Evolutionary conservation across 768 basidiomycete species (phyloP).

Genomic region (Boletus rex-veris): DNA sequence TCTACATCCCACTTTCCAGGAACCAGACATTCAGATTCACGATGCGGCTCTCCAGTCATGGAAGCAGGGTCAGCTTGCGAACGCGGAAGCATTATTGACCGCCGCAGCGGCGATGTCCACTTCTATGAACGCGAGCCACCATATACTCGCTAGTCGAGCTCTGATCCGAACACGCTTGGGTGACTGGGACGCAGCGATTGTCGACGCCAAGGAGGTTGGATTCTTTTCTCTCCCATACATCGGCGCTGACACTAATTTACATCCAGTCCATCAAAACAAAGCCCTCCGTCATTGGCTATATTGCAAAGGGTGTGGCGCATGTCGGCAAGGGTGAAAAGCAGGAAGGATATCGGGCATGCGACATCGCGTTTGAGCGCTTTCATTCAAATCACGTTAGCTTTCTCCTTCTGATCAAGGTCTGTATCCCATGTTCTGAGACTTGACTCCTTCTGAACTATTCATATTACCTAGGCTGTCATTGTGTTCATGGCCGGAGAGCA

Average conservation of each 20-base stretch:
- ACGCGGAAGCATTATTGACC: background rate
- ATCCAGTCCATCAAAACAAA: background rate
- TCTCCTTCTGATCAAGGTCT: background rate
- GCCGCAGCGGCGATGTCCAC: background rate
- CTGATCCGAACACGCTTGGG: background rate
- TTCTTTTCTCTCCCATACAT: no score
- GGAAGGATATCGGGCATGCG: background rate
- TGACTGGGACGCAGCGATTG: background rate
- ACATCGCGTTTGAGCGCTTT: background rate
- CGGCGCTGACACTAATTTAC: background rate
- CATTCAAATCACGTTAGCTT: background rate
- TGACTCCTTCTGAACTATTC: background rate
- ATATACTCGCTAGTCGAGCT: background rate
- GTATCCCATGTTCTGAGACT: background rate
- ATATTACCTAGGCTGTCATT: background rate
- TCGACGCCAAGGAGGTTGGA: conserved; percentile 1
- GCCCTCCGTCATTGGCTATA: conserved; percentile 1
- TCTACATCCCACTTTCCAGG: background rate
- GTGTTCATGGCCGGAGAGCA: background rate
- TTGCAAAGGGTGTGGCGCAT: conserved; percentile 1
- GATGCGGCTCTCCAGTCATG: background rate
- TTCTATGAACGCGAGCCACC: background rate
- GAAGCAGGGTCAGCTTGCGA: background rate
- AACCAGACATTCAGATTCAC: background rate
- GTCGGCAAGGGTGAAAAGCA: background rate